Evolutionary conservation across 2,329 filamentous ascomycete species (phyloP), one percentile per base, ranked within the genome.

Genomic region (Phaeosphaeriaceae sp.): DNA sequence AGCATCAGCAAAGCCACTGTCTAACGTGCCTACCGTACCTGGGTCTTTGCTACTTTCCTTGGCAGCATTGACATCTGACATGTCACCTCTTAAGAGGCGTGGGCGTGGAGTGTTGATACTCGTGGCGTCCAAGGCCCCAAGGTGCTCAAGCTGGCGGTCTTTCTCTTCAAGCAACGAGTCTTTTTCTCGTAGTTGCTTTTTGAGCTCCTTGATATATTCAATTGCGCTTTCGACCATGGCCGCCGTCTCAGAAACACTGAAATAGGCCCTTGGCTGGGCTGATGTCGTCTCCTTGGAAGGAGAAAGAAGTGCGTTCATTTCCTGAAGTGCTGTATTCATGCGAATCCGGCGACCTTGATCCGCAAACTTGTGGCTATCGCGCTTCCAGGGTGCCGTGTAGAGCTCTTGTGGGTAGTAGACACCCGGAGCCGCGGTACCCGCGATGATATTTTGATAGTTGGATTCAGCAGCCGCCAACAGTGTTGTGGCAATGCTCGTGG

Each of bases 161-260:
- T 90, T 86, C 56, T 85, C 84, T 23, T 85, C 84, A 15, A 93
- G 86, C 67, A 87, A 82, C 60, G 80, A 82, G 52, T 88, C 88
- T 22, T 89, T 88, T 30, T 87, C 85, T 4, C 84, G 85, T n/a
- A 93, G 80, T 73, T 95, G 91, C 67, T 86, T 82, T 78, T 96
- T 89, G 60, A 98, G 79, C 58, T 89, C 86, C 78, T 92, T 94
- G 80, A 99, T 97, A 74, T 98, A 97, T 58, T 94, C 89, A 70
- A 98, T 98, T 1, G 95, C 95, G 79, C 92, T 89, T 79, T 98
- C 95, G 17, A 99, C 95, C 0, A 95, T 97, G 67, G 92, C 96
- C 1, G 95, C 94, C 77, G 98, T 99, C 79, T n/a, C n/a, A n/a
- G 93, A 97, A 71, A 71, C 74, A 56, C 71, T 71, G 19, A 68